A percentile compares a stretch with the other conserved stretches of the same genome.
Conservation (phyloP, 768 basidiomycete genomes). For the Pilatotrama ljubarskyi region DNA sequence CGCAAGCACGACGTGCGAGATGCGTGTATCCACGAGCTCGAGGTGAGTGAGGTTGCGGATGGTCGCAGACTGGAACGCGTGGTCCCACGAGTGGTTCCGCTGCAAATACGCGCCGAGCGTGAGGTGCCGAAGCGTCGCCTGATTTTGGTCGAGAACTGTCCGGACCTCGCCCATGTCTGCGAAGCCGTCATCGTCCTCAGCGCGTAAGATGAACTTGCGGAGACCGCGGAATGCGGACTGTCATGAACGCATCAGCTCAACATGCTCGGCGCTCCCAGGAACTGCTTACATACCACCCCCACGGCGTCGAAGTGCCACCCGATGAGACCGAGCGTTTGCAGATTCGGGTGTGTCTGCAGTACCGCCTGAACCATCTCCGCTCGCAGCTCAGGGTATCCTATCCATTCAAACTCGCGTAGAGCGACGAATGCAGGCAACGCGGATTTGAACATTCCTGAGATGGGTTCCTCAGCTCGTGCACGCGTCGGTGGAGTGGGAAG, state of each 20-base stretch:
- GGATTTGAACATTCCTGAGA: constrained; percentile 57
- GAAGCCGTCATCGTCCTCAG: constrained; percentile 70
- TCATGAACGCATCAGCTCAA: background rate
- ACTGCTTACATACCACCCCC: constrained; percentile 40
- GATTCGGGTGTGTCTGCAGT: constrained; percentile 50
- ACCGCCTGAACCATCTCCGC: constrained; percentile 66
- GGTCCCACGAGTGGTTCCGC: constrained; percentile 67
- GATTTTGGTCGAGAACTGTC: constrained; percentile 61
- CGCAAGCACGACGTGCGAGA: constrained; percentile 61
- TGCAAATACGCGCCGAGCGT: constrained; percentile 69
- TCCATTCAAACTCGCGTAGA: constrained; percentile 69
- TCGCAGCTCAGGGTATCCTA: constrained; percentile 71
- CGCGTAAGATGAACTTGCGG: constrained; percentile 65
- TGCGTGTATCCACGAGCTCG: constrained; percentile 69
- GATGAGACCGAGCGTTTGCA: constrained; percentile 60
- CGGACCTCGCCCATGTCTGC: constrained; percentile 71
- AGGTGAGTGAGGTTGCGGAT: constrained; percentile 69
- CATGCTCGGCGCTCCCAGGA: background rate
- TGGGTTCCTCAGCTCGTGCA: background rate
- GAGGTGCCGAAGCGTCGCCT: constrained; percentile 56
- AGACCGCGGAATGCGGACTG: constrained; percentile 56
- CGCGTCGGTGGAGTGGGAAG: background rate
- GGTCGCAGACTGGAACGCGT: constrained; percentile 59
- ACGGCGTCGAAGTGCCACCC: constrained; percentile 77
- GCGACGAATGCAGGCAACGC: constrained; percentile 64